Evolutionary conservation across 257 asterid genomes (phyloP).

Genomic region (Prunella vulgaris): DNA sequence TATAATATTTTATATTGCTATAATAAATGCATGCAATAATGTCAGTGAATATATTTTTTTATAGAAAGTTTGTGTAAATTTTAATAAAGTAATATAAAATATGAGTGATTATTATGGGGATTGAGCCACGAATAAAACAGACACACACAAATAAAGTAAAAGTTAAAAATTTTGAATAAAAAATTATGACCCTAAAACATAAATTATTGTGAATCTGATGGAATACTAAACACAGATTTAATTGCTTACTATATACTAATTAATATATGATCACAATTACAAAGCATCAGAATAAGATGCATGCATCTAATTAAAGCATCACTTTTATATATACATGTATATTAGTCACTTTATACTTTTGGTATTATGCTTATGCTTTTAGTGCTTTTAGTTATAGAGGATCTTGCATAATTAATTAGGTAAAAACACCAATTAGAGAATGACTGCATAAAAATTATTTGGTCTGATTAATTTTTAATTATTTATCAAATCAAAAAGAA

Average conservation of each 20-base stretch:
- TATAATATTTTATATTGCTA: too few relatives aligned
- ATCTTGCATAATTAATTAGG: not conserved
- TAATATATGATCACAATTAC: not conserved
- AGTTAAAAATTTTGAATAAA: too few relatives aligned
- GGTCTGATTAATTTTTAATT: not conserved
- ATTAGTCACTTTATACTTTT: not conserved
- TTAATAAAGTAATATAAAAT: too few relatives aligned
- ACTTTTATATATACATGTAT: not conserved
- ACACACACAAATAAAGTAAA: too few relatives aligned
- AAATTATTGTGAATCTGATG: too few relatives aligned
- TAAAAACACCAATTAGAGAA: not conserved
- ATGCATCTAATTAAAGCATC: constrained; percentile 13
- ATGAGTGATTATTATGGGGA: too few relatives aligned
- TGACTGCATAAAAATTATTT: not conserved
- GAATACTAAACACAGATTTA: too few relatives aligned
- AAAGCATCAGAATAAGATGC: constrained; percentile 11
- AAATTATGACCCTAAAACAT: too few relatives aligned
- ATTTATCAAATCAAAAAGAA: not conserved
- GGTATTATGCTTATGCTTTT: constrained; percentile 12
- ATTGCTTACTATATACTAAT: not conserved
- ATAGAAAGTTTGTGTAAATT: too few relatives aligned
- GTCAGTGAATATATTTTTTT: too few relatives aligned
- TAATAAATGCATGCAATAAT: too few relatives aligned
- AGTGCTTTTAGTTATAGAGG: constrained; percentile 3
- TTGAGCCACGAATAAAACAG: too few relatives aligned